Evolutionary conservation across 177 flowering plant genomes (phyloP), one percentile per base, ranked within the genome.

Genomic region (Vitis hybrid): DNA sequence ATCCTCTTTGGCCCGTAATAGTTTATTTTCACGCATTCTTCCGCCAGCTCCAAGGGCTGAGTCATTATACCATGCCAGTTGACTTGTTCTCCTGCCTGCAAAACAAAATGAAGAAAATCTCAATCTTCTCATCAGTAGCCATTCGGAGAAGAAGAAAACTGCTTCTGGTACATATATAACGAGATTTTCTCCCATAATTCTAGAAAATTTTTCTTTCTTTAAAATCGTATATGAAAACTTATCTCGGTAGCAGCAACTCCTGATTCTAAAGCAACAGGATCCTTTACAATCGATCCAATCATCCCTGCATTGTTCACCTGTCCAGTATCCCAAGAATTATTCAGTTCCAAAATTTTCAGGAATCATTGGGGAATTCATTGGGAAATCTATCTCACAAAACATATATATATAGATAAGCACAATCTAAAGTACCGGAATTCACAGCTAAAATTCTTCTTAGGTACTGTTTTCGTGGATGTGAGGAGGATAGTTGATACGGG

Each of bases 231-330:
- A 6, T n/a, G 9, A 56, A 40, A 17, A 63, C 52, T 52, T 30
- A 62, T 63, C 58, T 35, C 64, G 24, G 62, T 64, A 21, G 57
- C 75, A 15, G 11, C 56, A 0, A 3, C 40, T 0, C 48, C 46
- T 19, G 82, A 81, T 57, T 4, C 72, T 4, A 79, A 52, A 69
- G 72, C 82, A 11, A 78, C 79, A 11, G 0, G 52, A 46, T 87
- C 75, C 46, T 5, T 40, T 0, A 71, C 4, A 0, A 3, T 14
- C 5, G 40, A 56, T 48, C 88, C 89, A 62, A 5, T 11, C 24
- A 71, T 50, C 21, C 80, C 89, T 59, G 91, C 88, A 80, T 87
- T 85, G 71, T 87, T 87, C 62, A 84, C 85, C 89, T 86, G 75
- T 69, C 64, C 24, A 21, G 30, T 27, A 27, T 27, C 30, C 30